Evolutionary conservation across 495 filamentous ascomycete species (phyloP), one percentile per base, ranked within the genome.

Genomic region (Penicillium fimorum): DNA sequence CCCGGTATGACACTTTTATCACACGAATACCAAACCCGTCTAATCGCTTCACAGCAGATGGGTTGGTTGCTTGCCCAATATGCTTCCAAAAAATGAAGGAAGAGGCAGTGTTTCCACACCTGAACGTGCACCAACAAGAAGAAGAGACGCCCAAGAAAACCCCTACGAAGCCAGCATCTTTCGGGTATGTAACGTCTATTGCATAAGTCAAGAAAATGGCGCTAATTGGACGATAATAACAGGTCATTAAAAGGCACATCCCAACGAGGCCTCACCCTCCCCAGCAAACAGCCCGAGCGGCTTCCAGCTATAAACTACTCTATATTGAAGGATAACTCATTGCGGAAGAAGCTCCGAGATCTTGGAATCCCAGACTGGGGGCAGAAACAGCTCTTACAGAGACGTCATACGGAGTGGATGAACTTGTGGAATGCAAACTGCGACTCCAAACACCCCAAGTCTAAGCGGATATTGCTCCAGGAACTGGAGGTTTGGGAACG

Each of bases 341-440:
- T 99, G 32, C 83, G 85, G 27, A 91, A 88, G 60, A 97, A 96
- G 70, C 72, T 97, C 7, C 63, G 71, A 40, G 91, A 96, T 3
- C 77, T 94, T 3, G 92, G 93, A n/a, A 83, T 99, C 47, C 87
- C 91, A 0, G 77, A 81, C 6, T 72, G 66, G 59, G 94, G 94
- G 3, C 64, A 82, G 1, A 82, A 82, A 40, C 75, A 77, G 40
- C 74, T 90, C 8, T 70, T 97, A 25, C 86, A 94, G 64, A 82
- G 79, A 60, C 82, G 94, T 55, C 92, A 97, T 60, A 89, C 82
- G 1, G 94, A 99, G 73, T 99, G 92, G 92, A 78, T 93, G 60
- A 97, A 92, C 42, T 67, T 97, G 25, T 97, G 90, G 87, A 99
- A 99, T 68, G 90, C 95, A 13, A 97, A 97, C 60, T 93, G 90